Evolutionary conservation across 768 basidiomycete species (phyloP).

Genomic region (Boletus speciosus): DNA sequence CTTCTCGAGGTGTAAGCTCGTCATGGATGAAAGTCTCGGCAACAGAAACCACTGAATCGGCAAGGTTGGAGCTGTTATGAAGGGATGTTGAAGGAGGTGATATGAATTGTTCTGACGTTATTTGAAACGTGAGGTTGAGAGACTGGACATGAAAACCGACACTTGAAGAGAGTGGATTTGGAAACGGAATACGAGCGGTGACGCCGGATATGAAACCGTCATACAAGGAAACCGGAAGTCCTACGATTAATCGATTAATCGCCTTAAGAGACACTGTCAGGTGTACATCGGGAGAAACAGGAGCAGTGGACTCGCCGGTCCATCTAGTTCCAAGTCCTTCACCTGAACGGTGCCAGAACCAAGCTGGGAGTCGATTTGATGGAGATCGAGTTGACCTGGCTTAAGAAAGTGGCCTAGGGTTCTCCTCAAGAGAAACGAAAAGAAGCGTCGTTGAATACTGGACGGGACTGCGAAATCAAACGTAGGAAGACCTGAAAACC

Average conservation of each 20-base stretch:
- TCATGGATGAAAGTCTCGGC: slow-evolving; percentile 86
- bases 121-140: slow-evolving; percentile 63
- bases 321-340: slow-evolving; percentile 76
- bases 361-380: slow-evolving; percentile 88
- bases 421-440: slow-evolving; percentile 84
- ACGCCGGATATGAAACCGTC: slow-evolving; percentile 73
- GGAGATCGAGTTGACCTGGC: slow-evolving; percentile 83
- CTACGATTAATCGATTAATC: slow-evolving; percentile 67
- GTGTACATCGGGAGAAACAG: slow-evolving; percentile 7
- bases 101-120: slow-evolving; percentile 28
- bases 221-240: slow-evolving; percentile 63
- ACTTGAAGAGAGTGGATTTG: slow-evolving; percentile 74
- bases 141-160: slow-evolving; percentile 69
- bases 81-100: slow-evolving; percentile 10
- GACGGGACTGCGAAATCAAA: slow-evolving; percentile 67
- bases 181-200: slow-evolving; percentile 79
- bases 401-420: slow-evolving; percentile 82
- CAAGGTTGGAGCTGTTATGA: slow-evolving; percentile 42
- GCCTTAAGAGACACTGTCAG: slow-evolving; percentile 45
- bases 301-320: slow-evolving; percentile 49
- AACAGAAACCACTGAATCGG: slow-evolving; percentile 78
- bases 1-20: slow-evolving; percentile 71
- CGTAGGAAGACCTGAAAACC: slow-evolving; percentile 50
- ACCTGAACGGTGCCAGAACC: slow-evolving; percentile 89
- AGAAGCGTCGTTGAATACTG: slow-evolving; percentile 79